A percentile compares a stretch with the other conserved stretches of the same genome.
Evolutionary conservation across 2,329 filamentous ascomycete genomes (phyloP).

Genomic region (Stagonosporopsis tanaceti): DNA sequence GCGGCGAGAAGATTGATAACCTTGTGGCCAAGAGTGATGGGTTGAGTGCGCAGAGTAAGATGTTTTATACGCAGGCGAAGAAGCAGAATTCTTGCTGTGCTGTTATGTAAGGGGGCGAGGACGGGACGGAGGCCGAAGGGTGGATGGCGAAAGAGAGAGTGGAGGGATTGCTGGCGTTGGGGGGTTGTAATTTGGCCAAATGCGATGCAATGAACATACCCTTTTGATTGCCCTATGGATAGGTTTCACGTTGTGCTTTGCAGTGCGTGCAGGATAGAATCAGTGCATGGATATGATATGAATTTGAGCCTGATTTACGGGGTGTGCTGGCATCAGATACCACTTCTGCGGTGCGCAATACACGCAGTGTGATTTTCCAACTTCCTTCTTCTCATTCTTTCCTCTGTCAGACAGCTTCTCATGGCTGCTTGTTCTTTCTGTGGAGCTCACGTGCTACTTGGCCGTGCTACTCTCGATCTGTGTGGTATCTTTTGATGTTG

Average conservation of each 20-base stretch:
- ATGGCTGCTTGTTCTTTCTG: background rate
- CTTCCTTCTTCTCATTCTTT: background rate
- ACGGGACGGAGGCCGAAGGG: background rate
- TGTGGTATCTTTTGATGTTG: background rate
- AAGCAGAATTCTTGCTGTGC: constrained; percentile 69
- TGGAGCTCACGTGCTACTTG: constrained; percentile 10
- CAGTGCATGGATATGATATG: background rate
- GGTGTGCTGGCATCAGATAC: background rate
- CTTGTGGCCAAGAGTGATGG: constrained; percentile 93
- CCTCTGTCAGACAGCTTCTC: background rate
- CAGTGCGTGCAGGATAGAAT: background rate
- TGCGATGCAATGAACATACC: constrained; percentile 19
- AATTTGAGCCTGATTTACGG: background rate
- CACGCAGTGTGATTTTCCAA: background rate
- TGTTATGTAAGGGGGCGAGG: constrained; percentile 55
- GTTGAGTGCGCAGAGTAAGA: constrained; percentile 90
- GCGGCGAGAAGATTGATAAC: constrained; percentile 96
- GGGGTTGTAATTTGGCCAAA: constrained; percentile 3
- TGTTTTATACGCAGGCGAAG: constrained; percentile 85
- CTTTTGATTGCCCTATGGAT: constrained; percentile 4
- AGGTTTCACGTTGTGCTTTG: background rate
- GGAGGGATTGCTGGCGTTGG: background rate
- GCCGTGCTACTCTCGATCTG: background rate
- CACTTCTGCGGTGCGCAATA: background rate
- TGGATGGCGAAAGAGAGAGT: background rate